A percentile compares a stretch with the other conserved stretches of the same genome.
Conservation (phyloP, 495 filamentous ascomycete species). For the Annulohypoxylon maeteangense region DNA sequence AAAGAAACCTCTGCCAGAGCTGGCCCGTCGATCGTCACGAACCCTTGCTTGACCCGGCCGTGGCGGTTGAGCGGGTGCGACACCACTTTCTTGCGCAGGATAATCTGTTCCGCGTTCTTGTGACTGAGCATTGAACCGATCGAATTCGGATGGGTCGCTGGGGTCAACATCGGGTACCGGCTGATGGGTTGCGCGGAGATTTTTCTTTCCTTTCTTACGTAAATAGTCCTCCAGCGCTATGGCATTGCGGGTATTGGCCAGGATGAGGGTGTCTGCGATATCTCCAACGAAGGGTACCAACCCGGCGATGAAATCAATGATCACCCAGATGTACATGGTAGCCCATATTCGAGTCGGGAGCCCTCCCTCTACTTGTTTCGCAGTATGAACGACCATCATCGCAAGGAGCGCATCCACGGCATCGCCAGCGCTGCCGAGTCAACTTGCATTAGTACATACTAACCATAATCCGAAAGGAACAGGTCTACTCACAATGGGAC, state of each 20-base stretch:
- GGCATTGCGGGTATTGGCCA: slow-evolving; percentile 81
- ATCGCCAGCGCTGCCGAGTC: slow-evolving; percentile 73
- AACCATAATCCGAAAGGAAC: neutral
- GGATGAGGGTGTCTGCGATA: slow-evolving; percentile 70
- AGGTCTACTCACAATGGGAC: slow-evolving; percentile 74
- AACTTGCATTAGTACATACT: slow-evolving; percentile 18
- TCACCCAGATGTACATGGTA: slow-evolving; percentile 82
- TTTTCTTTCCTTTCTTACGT: slow-evolving; percentile 65
- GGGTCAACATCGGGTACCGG: slow-evolving; percentile 52
- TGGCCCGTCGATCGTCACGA: slow-evolving; percentile 31
- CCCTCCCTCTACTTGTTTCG: slow-evolving; percentile 74
- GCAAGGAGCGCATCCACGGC: slow-evolving; percentile 74
- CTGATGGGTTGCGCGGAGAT: slow-evolving; percentile 48
- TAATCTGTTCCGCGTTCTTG: slow-evolving; percentile 28
- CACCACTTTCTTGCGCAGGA: slow-evolving; percentile 36
- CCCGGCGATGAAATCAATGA: slow-evolving; percentile 82
- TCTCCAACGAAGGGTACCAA: slow-evolving; percentile 89
- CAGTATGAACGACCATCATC: slow-evolving; percentile 73
- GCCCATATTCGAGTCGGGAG: slow-evolving; percentile 65
- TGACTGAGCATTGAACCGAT: slow-evolving; percentile 46
- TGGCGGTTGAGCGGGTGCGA: slow-evolving; percentile 34
- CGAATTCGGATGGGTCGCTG: slow-evolving; percentile 56
- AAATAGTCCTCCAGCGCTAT: slow-evolving; percentile 77
- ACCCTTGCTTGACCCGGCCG: slow-evolving; percentile 36
- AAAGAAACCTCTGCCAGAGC: slow-evolving; percentile 48